Evolutionary conservation across 169 alveolate species (phyloP), one percentile per base, ranked within the genome.

Genomic region (Cryptosporidium meleagridis): DNA sequence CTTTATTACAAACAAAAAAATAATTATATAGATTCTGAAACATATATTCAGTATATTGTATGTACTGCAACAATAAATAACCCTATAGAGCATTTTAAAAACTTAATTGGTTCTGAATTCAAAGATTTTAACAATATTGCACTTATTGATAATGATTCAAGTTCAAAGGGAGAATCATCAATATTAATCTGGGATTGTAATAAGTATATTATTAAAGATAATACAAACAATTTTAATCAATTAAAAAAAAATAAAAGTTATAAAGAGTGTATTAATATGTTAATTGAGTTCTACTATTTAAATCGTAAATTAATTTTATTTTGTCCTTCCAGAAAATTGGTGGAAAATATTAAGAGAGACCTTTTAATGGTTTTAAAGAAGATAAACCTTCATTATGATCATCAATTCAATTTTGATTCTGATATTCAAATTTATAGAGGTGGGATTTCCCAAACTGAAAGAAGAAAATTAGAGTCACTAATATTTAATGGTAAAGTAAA

Each of bases 61-160:
- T 85, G 92, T 75, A 59, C 92, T 21, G 92, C 92, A n/a, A 85
- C 92, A 44, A 70, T 85, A 58, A 39, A 37, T 6, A 85, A 85
- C 70, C 92, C 92, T 29, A 4, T 31, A 5, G 87, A 85, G 33
- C 92, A 85, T 69, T 61, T 75, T 48, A 65, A 41, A 35, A 70
- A 48, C 65, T 48, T 85, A 31, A 71, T 61, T 10, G 92, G 92
- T 0, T 29, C 55, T 9, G 72, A 14, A 26, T 21, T 14, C 18
- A 41, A 41, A 35, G 26, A 29, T 65, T 12, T 68, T 35, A 67
- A 37, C 5, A 29, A 44, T 70, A 70, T 45, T 23, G 8, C 3
- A 12, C 67, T 80, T 6, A 51, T 80, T 21, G 69, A 62, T 44
- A 65, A 80, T 41, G 89, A 80, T 80, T 31, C 73, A 8, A 62